Evolutionary conservation across 2,329 filamentous ascomycete species (phyloP).

Genomic region (Xylaria sp.): DNA sequence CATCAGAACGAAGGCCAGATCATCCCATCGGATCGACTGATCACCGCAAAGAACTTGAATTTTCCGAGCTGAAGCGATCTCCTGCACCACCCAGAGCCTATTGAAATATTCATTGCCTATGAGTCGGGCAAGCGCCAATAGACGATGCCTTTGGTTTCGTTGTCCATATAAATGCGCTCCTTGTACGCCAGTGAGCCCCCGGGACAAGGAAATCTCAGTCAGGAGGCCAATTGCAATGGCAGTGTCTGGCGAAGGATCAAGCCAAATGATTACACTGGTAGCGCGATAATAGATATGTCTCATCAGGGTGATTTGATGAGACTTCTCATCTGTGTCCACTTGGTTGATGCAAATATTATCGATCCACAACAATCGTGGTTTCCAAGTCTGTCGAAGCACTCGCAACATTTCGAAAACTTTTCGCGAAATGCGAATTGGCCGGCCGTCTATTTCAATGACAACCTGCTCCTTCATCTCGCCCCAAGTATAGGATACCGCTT

Average conservation of each 20-base stretch:
- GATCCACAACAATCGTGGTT: conserved; percentile 35
- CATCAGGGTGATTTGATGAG: conserved; percentile 30
- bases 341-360: conserved; percentile 38
- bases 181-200: conserved; percentile 22
- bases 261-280: conserved; percentile 34
- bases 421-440: conserved; percentile 22
- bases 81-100: conserved; percentile 30
- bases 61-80: conserved; percentile 28
- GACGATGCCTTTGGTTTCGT: conserved; percentile 18
- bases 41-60: conserved; percentile 26
- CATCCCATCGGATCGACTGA: conserved; percentile 25
- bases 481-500: conserved; percentile 42
- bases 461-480: conserved; percentile 26
- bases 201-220: conserved; percentile 17
- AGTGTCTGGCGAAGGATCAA: conserved; percentile 27
- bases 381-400: conserved; percentile 20
- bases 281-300: conserved; percentile 37
- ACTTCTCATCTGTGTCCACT: conserved; percentile 33
- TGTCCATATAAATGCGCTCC: conserved; percentile 22
- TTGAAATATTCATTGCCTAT: conserved; percentile 31
- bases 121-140: conserved; percentile 20
- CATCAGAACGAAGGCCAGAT: conserved; percentile 13
- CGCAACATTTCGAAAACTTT: conserved; percentile 32
- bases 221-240: conserved; percentile 20
- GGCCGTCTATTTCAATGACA: conserved; percentile 26